phyloP scores from a whole-genome alignment of 140 eudicot genomes.

The Erigeron philadelphicus region DNA sequence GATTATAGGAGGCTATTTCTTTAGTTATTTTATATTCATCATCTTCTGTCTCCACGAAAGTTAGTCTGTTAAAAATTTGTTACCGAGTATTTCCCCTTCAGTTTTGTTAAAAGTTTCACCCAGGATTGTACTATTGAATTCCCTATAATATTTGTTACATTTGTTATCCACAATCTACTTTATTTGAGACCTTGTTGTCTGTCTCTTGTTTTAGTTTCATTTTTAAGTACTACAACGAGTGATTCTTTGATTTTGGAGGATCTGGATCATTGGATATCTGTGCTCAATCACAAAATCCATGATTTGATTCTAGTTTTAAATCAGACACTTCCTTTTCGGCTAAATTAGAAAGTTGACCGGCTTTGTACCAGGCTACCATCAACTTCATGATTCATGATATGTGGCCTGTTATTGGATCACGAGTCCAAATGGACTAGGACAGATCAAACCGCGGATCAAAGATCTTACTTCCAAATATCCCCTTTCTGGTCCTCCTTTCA shows the following conservation, averaged over 20 bases:
- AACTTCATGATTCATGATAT: constrained; percentile 19
- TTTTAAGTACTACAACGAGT: background rate
- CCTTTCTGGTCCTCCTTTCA: background rate
- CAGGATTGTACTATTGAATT: constrained; percentile 30
- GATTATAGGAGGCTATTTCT: constrained; percentile 16
- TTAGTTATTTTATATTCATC: constrained; percentile 27
- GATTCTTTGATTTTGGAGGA: too few species aligned
- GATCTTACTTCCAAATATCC: background rate
- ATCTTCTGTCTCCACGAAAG: constrained; percentile 5
- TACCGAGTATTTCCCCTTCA: constrained; percentile 16
- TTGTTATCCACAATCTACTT: background rate
- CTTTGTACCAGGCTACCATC: background rate
- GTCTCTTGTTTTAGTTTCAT: background rate
- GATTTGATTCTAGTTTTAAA: too few species aligned
- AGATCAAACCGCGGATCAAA: background rate
- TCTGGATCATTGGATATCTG: too few species aligned
- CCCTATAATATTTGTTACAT: constrained; percentile 19
- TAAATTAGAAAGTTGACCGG: background rate
- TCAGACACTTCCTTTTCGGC: background rate
- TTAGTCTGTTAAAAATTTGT: constrained; percentile 16
- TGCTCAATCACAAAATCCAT: too few species aligned
- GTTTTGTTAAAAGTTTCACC: constrained; percentile 10
- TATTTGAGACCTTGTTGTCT: constrained; percentile 7
- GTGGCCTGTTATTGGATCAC: background rate
- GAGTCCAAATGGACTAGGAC: constrained; percentile 5